Evolutionary conservation across 345 rosid genomes (phyloP), one percentile per base, ranked within the genome.

Genomic region (Stellera chamaejasme): DNA sequence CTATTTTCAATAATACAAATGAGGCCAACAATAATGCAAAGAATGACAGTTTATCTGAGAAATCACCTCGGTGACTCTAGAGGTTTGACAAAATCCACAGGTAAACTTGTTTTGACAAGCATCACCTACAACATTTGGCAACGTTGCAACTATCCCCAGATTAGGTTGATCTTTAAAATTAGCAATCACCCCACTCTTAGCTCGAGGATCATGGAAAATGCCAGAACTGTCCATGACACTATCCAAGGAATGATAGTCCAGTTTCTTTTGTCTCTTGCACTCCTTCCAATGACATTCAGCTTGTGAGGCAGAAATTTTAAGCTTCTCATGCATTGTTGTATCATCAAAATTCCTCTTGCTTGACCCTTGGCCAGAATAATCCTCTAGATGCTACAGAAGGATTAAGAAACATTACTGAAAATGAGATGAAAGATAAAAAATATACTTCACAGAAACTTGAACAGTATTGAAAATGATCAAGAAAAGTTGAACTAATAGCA

Each of bases 41-140:
- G 3, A 32, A 5, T 4, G 23, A 19, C 7, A 32, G 26, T 16
- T 5, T n/a, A 16, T 11, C 13, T 49, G 10, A 28, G 58, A 43
- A 19, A 12, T 54, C 69, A 88, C 98, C 88, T 79, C 79, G 23
- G 92, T 67, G 56, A 76, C 56, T 16, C 15, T 71, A 50, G 74
- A 67, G 19, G 89, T 72, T 43, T 75, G 89, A 70, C 98, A 91
- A 72, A 91, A 91, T 45, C 70, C 92, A 78, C 98, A 91, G 28
- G 65, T 61, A 27, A 61, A 57, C 26, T 60, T 52, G 42, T 36
- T 67, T 27, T 61, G 23, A 48, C 56, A 56, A 12, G 66, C 51
- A 54, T 59, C 55, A 45, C 64, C 70, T 41, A 60, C 47, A 43
- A 14, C 14, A 48, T 57, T 58, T 61, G 62, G 67, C 54, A 55